Evolutionary conservation across 805 yeast genomes (phyloP).

Genomic region (Yarrowia phangngaensis): DNA sequence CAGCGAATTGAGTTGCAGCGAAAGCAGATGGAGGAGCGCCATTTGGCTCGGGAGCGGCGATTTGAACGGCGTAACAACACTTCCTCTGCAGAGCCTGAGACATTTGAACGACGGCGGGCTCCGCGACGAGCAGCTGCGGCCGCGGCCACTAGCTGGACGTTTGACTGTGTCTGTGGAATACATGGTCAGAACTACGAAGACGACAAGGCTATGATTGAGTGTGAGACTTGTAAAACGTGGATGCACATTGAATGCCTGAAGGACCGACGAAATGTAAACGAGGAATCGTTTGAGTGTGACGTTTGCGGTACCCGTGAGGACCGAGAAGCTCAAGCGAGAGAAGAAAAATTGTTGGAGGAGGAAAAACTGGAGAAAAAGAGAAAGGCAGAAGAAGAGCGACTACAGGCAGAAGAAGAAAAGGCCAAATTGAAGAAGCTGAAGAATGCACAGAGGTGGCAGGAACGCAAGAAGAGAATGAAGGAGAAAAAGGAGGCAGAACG

Average conservation of each 20-base stretch:
- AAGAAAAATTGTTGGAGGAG: conserved; percentile 1
- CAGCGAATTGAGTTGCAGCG: conserved; percentile 23
- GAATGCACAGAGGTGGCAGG: conserved; percentile 20
- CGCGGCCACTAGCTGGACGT: conserved; percentile 37
- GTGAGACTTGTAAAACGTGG: conserved; percentile 43
- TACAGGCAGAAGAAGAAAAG: conserved; percentile 17
- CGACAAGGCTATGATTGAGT: conserved; percentile 40
- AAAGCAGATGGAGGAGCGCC: conserved; percentile 23
- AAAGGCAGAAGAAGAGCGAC: conserved; percentile 3
- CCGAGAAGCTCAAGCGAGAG: conserved; percentile 20
- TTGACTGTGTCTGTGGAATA: conserved; percentile 44
- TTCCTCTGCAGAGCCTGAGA: background rate
- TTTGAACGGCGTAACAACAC: conserved; percentile 15
- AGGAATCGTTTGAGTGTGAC: conserved; percentile 17
- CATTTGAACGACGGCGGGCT: background rate
- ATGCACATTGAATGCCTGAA: conserved; percentile 42
- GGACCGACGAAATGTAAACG: conserved; percentile 26
- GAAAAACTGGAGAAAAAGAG: background rate
- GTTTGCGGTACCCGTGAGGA: conserved; percentile 18
- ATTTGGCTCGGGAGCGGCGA: conserved; percentile 27
- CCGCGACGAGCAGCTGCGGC: conserved; percentile 18
- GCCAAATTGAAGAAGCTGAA: conserved; percentile 26
- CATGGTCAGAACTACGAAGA: conserved; percentile 43
- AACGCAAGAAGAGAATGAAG: conserved; percentile 5
- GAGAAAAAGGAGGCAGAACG: conserved; percentile 1